Conservation (phyloP, 169 alveolate species). For the Cryptosporidium canis region DNA sequence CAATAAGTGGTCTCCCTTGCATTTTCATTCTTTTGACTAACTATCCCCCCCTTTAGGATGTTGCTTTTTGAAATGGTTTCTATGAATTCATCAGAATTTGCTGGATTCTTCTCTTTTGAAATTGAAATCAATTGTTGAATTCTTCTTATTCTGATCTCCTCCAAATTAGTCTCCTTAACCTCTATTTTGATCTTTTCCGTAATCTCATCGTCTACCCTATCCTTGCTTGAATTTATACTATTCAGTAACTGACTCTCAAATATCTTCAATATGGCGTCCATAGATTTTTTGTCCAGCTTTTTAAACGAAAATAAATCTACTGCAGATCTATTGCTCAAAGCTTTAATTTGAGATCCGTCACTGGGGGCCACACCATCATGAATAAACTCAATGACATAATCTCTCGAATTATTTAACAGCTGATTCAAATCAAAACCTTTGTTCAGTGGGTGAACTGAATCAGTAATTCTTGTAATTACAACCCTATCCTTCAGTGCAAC, state of each 20-base stretch:
- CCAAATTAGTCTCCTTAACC: neutral
- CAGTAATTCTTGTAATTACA: neutral
- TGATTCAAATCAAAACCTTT: neutral
- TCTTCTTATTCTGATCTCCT: constrained; percentile 18
- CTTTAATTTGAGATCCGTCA: neutral
- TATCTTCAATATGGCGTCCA: neutral
- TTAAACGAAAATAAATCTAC: neutral
- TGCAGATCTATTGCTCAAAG: neutral
- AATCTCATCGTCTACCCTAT: neutral
- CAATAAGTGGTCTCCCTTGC: constrained; percentile 18
- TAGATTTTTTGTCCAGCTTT: constrained; percentile 4
- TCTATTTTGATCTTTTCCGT: neutral
- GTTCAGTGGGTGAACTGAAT: neutral
- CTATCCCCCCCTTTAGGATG: constrained; percentile 37
- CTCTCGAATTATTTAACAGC: neutral
- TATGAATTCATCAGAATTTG: neutral
- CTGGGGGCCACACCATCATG: neutral
- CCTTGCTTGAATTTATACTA: neutral
- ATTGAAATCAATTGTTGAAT: neutral
- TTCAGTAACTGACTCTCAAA: neutral
- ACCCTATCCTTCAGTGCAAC: neutral
- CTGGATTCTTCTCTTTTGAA: neutral
- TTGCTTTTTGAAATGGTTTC: constrained; percentile 34
- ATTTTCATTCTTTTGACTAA: constrained; percentile 10
- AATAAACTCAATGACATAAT: neutral